Evolutionary conservation across 345 rosid genomes (phyloP).

Genomic region (Syzygium aqueum): DNA sequence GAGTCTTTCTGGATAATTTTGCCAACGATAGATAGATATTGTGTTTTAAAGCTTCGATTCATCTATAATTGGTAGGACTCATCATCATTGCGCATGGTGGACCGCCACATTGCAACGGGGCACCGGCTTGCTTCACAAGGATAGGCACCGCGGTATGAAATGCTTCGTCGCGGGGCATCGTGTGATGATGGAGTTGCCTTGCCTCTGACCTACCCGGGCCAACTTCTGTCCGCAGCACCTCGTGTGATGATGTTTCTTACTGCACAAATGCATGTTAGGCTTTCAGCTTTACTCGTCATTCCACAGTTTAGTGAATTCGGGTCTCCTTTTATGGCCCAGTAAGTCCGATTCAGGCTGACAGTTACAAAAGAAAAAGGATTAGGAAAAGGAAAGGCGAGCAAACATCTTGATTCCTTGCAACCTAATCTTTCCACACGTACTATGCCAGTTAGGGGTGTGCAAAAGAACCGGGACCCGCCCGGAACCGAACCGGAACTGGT

Average conservation of each 20-base stretch:
- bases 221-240: neutral
- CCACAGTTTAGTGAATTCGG: neutral
- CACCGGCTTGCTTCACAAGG: neutral
- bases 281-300: neutral
- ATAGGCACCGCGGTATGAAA: neutral
- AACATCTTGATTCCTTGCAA: neutral
- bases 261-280: neutral
- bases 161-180: neutral
- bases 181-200: accelerated
- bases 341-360: neutral
- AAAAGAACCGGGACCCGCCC: no score
- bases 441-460: no score
- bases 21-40: no score
- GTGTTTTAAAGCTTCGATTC: neutral
- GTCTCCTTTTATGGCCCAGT: neutral
- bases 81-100: neutral
- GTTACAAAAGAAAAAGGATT: neutral
- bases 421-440: neutral
- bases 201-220: neutral
- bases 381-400: neutral
- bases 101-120: neutral
- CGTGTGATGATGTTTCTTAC: neutral
- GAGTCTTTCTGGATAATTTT: no score
- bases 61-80: neutral
- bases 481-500: no score